Conservation (phyloP, 768 basidiomycete species). For the Amanita subjunquillea region DNA sequence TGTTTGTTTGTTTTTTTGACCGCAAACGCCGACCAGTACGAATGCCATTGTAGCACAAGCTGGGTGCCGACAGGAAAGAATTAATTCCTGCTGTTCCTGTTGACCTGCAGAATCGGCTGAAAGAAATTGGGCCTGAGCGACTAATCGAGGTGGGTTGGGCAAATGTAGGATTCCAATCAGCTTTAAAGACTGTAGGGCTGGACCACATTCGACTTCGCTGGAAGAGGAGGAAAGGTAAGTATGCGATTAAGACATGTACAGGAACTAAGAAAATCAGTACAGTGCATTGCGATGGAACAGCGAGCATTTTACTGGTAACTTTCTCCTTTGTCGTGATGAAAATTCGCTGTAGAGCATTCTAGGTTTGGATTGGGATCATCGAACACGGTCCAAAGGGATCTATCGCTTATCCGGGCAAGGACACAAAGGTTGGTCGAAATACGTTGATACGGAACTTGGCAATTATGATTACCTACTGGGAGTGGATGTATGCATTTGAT, state of each 20-base stretch:
- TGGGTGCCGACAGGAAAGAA: constrained; percentile 76
- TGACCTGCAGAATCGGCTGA: constrained; percentile 55
- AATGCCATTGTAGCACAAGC: constrained; percentile 48
- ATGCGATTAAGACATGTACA: background rate
- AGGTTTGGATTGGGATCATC: constrained; percentile 83
- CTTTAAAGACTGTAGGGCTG: constrained; percentile 42
- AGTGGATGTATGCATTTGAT: constrained; percentile 38
- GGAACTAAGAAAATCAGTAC: constrained; percentile 34
- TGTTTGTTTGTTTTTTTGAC: constrained; percentile 8
- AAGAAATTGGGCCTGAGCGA: constrained; percentile 43
- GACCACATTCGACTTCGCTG: constrained; percentile 84
- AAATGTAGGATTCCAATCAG: background rate
- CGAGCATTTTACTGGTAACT: constrained; percentile 68
- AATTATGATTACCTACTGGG: constrained; percentile 84
- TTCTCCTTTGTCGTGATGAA: background rate
- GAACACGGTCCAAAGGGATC: constrained; percentile 48
- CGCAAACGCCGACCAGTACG: constrained; percentile 4
- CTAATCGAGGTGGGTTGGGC: constrained; percentile 50
- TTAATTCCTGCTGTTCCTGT: constrained; percentile 61
- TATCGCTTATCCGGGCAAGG: constrained; percentile 61
- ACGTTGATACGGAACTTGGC: constrained; percentile 77
- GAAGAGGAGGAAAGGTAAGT: constrained; percentile 57
- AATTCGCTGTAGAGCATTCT: background rate
- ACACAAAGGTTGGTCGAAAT: constrained; percentile 72
- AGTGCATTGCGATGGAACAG: constrained; percentile 64